Evolutionary conservation across 176 grass and related monocot genomes (phyloP), one percentile per base, ranked within the genome.

Genomic region (Poa annua): DNA sequence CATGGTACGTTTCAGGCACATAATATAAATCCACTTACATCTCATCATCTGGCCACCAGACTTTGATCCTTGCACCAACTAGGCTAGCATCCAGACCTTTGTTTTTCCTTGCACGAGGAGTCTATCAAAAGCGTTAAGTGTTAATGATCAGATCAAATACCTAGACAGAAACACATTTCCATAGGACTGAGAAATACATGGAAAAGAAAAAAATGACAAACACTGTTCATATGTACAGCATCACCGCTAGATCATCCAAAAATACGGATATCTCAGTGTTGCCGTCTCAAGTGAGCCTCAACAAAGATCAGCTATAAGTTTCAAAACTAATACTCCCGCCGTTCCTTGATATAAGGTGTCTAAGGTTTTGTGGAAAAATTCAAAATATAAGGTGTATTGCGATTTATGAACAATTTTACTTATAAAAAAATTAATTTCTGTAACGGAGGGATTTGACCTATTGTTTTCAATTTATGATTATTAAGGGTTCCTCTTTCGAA

Each of bases 41-140:
- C 76, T 94, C 67, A 44, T 99, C 97, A 25, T 96, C 89, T 4
- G 97, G 97, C 97, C 97, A 99, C 97, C 97, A 99, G 61, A 99
- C 97, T 99, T 92, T 90, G 81, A 99, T 87, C 80, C 64, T 96
- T 9, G 85, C 4, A 80, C 91, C 93, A 75, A 99, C 63, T 51
- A 99, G 80, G 72, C 81, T 87, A 63, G 15, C 66, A 88, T 99
- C 93, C 70, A 85, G 81, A 50, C 87, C 84, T 83, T 88, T 96
- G 12, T 39, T 78, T 68, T 90, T 92, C 88, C 82, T 88, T 84
- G 80, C 71, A 75, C 71, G 84, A 85, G 85, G 72, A 85, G 22
- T 54, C 96, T 98, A 62, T 70, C 26, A 74, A 74, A 21, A 67
- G 15, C 22, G 71, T 72, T 55, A 15, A 24, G 87, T 71, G 7